Evolutionary conservation across 768 basidiomycete species (phyloP), one percentile per base, ranked within the genome.

Genomic region (Fomitopsis serialis): DNA sequence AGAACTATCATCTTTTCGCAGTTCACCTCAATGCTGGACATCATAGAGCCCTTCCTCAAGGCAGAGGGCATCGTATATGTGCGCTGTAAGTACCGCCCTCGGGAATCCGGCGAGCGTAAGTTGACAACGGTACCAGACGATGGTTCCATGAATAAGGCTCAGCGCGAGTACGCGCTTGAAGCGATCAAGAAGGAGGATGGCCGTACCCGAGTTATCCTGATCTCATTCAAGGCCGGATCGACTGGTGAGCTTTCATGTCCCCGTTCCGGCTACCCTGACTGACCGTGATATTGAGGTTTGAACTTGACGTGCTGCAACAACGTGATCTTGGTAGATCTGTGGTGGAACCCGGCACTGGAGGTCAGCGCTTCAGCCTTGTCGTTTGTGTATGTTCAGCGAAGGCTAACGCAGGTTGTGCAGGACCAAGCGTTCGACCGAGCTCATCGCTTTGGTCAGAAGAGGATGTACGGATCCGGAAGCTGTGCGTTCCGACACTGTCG

Each of bases 1-100:
- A 99, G 98, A 78, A 96, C 94, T 0, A 98, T 98, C 58, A 84
- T 99, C 21, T 98, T 98, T 66, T 94, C 92, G 0, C 95, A 97
- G 64, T 92, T 92, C 57, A 98, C 96, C 1, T 77, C 79, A 49
- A 84, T 91, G 88, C 72, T 99, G 56, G 84, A 95, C 66, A 65
- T 98, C 52, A 77, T 97, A 43, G 82, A 95, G 69, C 89, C 87
- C 0, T 97, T 97, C 71, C 73, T 99, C 68, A 73, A 72, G 25
- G 77, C 80, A 2, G 73, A 77, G 12, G 81, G 82, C 0, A 74
- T 94, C 60, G 77, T 79, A 56, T 95, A 80, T 65, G 89, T 89
- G 25, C 81, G 94, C 65, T 98, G 96, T 97, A 65, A 73, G 93
- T 81, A 12, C 15, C 13, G 5, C 4, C 15, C 37, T 19, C 15